Percentiles rank a stretch among this genome's conserved stretches.
These are phyloP conservation scores for Mesembryanthemum crystallinum DNA, from an alignment of 148 eudicot species.

Conservation along the genomic window DNA sequence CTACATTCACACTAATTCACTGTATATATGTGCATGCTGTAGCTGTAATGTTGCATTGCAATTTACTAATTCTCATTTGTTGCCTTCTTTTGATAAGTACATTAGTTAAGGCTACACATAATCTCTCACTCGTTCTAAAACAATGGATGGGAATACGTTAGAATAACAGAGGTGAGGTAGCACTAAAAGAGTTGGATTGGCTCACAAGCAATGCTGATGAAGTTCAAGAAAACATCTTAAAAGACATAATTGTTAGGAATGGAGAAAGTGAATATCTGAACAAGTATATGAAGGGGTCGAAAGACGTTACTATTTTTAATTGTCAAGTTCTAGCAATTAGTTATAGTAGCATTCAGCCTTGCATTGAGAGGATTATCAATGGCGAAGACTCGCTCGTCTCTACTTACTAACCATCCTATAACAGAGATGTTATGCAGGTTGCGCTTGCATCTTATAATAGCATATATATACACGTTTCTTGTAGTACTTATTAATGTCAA, in stretches of 20 bases:
- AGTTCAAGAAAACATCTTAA: slow-evolving; percentile 56
- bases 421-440: slow-evolving; percentile 84
- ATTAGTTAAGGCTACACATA: neutral
- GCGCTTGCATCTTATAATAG: neutral
- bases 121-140: too few relatives aligned
- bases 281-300: slow-evolving; percentile 44
- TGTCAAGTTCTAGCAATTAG: slow-evolving; percentile 50
- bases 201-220: slow-evolving; percentile 49
- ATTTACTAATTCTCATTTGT: neutral
- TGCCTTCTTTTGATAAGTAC: neutral
- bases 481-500: too few relatives aligned
- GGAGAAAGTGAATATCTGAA: slow-evolving; percentile 55
- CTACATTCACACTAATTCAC: too few relatives aligned
- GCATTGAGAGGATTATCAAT: slow-evolving; percentile 59
- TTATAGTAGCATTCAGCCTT: slow-evolving; percentile 54
- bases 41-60: slow-evolving; percentile 18
- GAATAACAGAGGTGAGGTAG: slow-evolving; percentile 75
- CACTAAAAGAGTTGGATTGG: slow-evolving; percentile 55
- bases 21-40: slow-evolving; percentile 12
- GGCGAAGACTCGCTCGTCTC: slow-evolving; percentile 69
- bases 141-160: slow-evolving; percentile 62
- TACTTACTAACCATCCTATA: slow-evolving; percentile 56
- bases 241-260: slow-evolving; percentile 51
- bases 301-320: slow-evolving; percentile 46
- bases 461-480: too few relatives aligned